phyloP scores from a whole-genome alignment of 257 asterid genomes.

The Solanum etuberosum region DNA sequence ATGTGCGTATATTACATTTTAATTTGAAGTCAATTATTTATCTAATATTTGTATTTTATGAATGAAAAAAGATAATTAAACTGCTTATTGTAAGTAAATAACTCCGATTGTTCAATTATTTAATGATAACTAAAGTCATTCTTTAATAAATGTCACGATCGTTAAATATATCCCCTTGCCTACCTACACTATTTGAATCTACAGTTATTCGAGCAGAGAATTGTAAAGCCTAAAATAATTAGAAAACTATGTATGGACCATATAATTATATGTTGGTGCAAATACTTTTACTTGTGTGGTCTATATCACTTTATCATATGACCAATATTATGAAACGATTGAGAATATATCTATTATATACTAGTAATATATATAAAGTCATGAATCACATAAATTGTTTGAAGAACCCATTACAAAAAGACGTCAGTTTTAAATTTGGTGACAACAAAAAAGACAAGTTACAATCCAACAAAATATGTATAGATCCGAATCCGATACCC shows the following conservation, averaged over 20 bases:
- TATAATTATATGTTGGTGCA: not conserved
- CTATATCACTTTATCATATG: not conserved
- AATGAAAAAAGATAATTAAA: not conserved
- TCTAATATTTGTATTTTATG: not conserved
- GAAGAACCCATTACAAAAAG: not conserved
- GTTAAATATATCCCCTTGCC: not conserved
- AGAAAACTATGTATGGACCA: not conserved
- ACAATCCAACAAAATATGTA: not conserved
- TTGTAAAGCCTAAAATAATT: not conserved
- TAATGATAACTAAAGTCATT: too few relatives aligned
- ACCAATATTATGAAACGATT: not conserved
- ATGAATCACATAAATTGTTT: not conserved
- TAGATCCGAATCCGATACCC: not conserved
- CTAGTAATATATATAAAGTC: not conserved
- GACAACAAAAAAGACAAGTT: not conserved
- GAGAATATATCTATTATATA: not conserved
- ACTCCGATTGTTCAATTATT: not conserved
- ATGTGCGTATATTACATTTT: not conserved
- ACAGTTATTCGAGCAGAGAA: not conserved
- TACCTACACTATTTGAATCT: not conserved
- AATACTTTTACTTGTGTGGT: not conserved
- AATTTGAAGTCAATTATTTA: not conserved
- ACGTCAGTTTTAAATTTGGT: not conserved
- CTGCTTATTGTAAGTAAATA: not conserved
- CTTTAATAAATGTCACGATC: not conserved